Percentiles rank a stretch among this genome's conserved stretches.
These are phyloP conservation scores for Cinchona pubescens DNA, from an alignment of 257 asterid species.

Conservation along the genomic window DNA sequence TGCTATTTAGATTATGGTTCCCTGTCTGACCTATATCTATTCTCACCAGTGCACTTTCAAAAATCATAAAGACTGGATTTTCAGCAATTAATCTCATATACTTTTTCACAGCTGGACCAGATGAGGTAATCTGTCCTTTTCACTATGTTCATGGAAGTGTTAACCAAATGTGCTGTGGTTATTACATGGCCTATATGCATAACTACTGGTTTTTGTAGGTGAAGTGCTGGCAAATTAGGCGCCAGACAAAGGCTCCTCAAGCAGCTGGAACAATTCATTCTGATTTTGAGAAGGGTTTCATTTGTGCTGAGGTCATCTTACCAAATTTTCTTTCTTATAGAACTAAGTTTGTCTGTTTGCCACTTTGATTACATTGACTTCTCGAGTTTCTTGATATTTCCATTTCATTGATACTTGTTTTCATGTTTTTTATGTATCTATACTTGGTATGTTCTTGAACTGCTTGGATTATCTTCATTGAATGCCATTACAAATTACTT, in stretches of 20 bases:
- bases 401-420: neutral
- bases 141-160: neutral
- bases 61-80: constrained; percentile 96
- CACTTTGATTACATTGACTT: neutral
- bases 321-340: constrained; percentile 1
- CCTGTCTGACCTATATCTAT: constrained; percentile 14
- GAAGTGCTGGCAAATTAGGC: constrained; percentile 97
- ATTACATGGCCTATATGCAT: neutral
- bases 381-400: neutral
- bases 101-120: constrained; percentile 99
- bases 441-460: neutral
- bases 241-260: constrained; percentile 90
- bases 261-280: constrained; percentile 98
- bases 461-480: neutral
- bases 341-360: neutral
- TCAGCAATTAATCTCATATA: constrained; percentile 95
- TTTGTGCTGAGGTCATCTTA: constrained; percentile 83
- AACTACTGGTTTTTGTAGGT: constrained; percentile 50
- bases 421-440: neutral
- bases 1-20: neutral
- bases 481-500: neutral
- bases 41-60: constrained; percentile 74
- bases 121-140: constrained; percentile 67
- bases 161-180: neutral
- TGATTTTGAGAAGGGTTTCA: constrained; percentile 94